phyloP scores from a whole-genome alignment of 306 rosid genomes.

The Calophaca sinica region DNA sequence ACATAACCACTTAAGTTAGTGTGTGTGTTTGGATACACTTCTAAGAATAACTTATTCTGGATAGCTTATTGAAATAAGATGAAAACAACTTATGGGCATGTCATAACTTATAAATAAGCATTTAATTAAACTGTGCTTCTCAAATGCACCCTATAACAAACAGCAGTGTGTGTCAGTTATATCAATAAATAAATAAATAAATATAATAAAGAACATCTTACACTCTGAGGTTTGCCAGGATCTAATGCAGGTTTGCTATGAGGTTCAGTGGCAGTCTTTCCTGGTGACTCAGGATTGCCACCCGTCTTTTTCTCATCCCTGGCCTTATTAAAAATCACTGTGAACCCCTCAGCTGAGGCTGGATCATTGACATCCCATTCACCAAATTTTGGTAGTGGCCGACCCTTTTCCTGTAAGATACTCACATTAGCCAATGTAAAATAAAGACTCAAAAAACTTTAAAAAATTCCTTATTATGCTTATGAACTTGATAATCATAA shows the following conservation, averaged over 20 bases:
- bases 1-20: not conserved
- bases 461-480: constrained; percentile 7
- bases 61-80: too few species aligned
- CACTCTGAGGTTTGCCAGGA: constrained; percentile 74
- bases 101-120: too few species aligned
- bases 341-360: constrained; percentile 98
- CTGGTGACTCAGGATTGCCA: constrained; percentile 92
- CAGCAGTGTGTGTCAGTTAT: not conserved
- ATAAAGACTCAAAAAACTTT: constrained; percentile 13
- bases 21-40: not conserved
- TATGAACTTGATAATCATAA: constrained; percentile 33
- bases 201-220: constrained; percentile 56
- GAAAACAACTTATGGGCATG: too few species aligned
- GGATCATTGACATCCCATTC: constrained; percentile 99
- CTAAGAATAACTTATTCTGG: not conserved
- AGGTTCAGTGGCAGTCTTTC: constrained; percentile 64
- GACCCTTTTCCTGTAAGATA: constrained; percentile 85
- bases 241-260: constrained; percentile 67
- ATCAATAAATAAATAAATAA: not conserved
- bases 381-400: constrained; percentile 95
- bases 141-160: not conserved
- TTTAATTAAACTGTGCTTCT: not conserved
- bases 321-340: constrained; percentile 97
- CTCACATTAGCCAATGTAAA: constrained; percentile 34
- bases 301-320: constrained; percentile 98